These are phyloP conservation scores for Digitaria exilis DNA, from an alignment of 202 grass and related monocot genomes.

Conservation along the genomic window DNA sequence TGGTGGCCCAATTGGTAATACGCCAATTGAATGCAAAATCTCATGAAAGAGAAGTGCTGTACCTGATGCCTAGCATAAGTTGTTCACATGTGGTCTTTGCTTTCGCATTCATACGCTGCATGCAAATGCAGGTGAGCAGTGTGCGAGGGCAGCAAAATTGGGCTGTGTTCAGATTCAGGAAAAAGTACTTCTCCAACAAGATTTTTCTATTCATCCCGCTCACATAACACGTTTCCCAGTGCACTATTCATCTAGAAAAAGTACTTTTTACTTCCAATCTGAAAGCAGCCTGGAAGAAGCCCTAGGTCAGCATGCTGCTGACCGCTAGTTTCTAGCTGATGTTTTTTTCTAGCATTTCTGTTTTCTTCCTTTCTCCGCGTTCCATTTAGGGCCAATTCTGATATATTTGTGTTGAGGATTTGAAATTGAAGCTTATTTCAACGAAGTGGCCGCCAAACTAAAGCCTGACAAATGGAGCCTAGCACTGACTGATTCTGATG, in stretches of 20 bases:
- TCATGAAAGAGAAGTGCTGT: not conserved
- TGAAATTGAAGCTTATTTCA: not conserved
- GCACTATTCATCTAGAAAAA: no score
- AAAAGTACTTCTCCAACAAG: no score
- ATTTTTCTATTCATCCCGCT: no score
- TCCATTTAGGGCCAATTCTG: not conserved
- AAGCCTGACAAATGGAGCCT: not conserved
- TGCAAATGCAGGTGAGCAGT: constrained; percentile 16
- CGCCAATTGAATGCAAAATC: not conserved
- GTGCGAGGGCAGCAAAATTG: constrained; percentile 19
- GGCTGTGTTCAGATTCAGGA: no score
- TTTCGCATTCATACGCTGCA: constrained; percentile 15
- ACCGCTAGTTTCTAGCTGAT: not conserved
- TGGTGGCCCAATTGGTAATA: not conserved
- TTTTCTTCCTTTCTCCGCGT: not conserved
- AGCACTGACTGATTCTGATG: not conserved
- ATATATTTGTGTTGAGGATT: not conserved
- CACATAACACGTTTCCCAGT: no score
- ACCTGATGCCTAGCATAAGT: not conserved
- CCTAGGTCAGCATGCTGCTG: not conserved
- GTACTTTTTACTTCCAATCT: no score
- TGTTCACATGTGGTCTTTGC: constrained; percentile 21
- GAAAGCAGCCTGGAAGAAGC: no score
- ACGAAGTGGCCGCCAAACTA: not conserved
- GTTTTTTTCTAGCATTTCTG: not conserved